These are phyloP conservation scores for Komagataella kurtzmanii DNA, from an alignment of 805 yeast species.

Conservation along the genomic window DNA sequence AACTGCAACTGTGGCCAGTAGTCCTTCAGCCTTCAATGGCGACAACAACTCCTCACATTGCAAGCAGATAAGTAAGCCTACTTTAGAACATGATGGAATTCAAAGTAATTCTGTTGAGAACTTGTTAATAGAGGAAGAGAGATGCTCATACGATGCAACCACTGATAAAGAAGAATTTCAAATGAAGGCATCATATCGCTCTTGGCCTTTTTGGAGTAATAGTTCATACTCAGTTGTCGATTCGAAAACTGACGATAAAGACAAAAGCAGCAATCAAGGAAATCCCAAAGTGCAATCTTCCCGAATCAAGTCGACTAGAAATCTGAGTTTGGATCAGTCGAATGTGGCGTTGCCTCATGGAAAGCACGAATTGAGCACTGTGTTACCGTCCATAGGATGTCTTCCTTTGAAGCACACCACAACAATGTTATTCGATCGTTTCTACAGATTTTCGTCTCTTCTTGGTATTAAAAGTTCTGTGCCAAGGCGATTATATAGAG, in stretches of 20 bases:
- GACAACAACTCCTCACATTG: not conserved
- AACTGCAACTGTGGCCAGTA: not conserved
- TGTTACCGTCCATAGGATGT: constrained; percentile 1
- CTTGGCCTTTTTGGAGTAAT: not conserved
- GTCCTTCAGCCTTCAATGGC: not conserved
- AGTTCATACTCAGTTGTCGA: not conserved
- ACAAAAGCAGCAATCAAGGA: not conserved
- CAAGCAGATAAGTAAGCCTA: not conserved
- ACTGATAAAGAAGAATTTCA: not conserved
- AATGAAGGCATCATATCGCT: not conserved
- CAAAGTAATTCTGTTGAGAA: not conserved
- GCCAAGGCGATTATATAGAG: constrained; percentile 3
- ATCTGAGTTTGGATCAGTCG: not conserved
- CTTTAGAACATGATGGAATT: not conserved
- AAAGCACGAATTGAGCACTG: not conserved
- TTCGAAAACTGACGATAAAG: not conserved
- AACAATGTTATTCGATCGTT: not conserved
- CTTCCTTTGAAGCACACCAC: constrained; percentile 11
- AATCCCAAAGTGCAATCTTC: not conserved
- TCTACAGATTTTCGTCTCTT: not conserved
- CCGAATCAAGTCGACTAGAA: not conserved
- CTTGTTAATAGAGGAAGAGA: not conserved
- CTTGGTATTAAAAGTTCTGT: not conserved
- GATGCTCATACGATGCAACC: not conserved
- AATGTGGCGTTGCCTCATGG: not conserved